These are phyloP conservation scores for Eimeria maxima DNA, from an alignment of 169 alveolate species.

Conservation along the genomic window DNA sequence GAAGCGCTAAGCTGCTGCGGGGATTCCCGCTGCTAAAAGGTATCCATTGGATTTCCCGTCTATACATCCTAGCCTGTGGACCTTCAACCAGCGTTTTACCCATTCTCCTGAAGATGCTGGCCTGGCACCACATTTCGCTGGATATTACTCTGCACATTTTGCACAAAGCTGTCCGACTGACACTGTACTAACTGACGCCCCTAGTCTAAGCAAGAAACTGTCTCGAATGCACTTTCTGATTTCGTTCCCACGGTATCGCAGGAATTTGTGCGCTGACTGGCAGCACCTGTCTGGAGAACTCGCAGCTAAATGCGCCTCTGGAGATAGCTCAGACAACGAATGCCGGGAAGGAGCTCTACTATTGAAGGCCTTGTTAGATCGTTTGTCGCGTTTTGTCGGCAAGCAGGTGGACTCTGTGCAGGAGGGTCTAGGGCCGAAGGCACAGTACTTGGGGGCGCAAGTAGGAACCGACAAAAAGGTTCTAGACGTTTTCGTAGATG, in stretches of 20 bases:
- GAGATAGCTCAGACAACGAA: slow-evolving; percentile 52
- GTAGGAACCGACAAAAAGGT: slow-evolving; percentile 83
- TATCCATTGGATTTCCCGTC: background rate
- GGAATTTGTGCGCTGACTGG: slow-evolving; percentile 74
- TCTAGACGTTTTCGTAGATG: slow-evolving; percentile 86
- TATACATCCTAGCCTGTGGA: background rate
- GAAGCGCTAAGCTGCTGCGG: background rate
- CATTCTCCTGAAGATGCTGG: background rate
- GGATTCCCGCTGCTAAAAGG: background rate
- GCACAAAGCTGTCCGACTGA: background rate
- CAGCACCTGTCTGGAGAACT: slow-evolving; percentile 70
- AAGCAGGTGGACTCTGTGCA: slow-evolving; percentile 82
- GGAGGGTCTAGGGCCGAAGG: slow-evolving; percentile 82
- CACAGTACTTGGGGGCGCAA: slow-evolving; percentile 83
- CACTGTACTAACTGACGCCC: background rate
- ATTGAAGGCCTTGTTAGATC: slow-evolving; percentile 84
- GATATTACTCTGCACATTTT: background rate
- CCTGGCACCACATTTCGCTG: background rate
- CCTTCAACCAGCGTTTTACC: background rate
- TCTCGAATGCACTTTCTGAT: background rate
- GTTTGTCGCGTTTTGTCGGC: slow-evolving; percentile 84
- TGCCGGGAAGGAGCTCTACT: slow-evolving; percentile 84
- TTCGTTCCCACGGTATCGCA: slow-evolving; percentile 7
- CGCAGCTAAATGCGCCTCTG: slow-evolving; percentile 49
- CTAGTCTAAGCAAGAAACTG: background rate